Base-by-base conservation (phyloP, 805 yeast genomes). In the Ogataea minuta region DNA sequence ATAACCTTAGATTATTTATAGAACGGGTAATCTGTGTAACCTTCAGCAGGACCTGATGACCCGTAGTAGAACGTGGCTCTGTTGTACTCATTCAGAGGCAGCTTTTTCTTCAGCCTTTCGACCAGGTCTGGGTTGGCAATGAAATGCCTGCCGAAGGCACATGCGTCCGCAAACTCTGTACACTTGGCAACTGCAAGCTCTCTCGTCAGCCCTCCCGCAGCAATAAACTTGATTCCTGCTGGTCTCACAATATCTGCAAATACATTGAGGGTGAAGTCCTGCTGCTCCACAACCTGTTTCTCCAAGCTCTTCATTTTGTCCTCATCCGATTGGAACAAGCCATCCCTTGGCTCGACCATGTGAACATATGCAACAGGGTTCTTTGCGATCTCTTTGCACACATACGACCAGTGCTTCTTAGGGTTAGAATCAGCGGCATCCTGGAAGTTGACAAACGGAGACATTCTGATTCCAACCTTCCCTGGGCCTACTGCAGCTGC, bases 331-430 rank as follows among this genome's bases (percentile, higher is more conserved):
- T 20, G 15, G 24, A 39, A 54, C 49, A 87, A 64, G 54, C 88
- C 95, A 55, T 87, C 95, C 25, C 80, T 89, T 1, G 79, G 81
- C 51, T 89, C 97, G n/a, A 53, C 64, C 36, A 46, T 28, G 7
- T 57, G 53, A 11, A 59, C 44, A 29, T 55, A 56, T 3, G 59
- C 60, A 16, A 51, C 43, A 26, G 3, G 64, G 65, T 38, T 67
- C 46, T 51, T 52, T 45, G 66, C 63, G 25, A 72, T 51, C 50
- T 69, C 21, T 21, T 53, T 52, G 30, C 68, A 46, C 6, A 74
- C 42, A 45, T 71, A 68, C 4, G 67, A 63, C 45, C 53, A 66
- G 20, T 54, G 55, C 5, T 63, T 63, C 21, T 63, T 44, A 9
- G 71, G 66, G 37, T 60, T 56, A 53, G 56, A 14, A 37, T 57